Base-by-base conservation (phyloP, 148 eudicot species). In the Rhododendron williamsianum region DNA sequence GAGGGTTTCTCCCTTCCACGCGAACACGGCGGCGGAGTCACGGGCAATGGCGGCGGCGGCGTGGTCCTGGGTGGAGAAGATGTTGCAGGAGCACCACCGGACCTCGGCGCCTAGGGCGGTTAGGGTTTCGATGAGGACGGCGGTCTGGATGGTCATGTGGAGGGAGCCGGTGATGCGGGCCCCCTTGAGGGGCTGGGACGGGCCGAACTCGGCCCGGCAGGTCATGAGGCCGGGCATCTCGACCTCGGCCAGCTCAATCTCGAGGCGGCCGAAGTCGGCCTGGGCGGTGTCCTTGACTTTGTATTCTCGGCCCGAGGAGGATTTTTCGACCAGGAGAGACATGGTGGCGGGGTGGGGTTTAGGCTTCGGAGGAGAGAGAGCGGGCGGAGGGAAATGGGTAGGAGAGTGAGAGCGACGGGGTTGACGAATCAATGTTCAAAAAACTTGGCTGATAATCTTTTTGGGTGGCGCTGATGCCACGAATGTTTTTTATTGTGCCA, bases 181-280 rank as follows among this genome's bases (percentile, higher is more conserved):
- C 0, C 99, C 99, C 81, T 94, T 93, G 72, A 96, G 93, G 0
- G 98, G 99, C 89, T 94, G 98, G 3, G 96, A 89, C 0, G 98
- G 93, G 25, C 99, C 99, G 81, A 90, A 96, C 60, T 96, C 99
- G 45, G 94, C 65, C 4, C 98, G 86, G 83, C 93, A 96, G 12
- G 99, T 87, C 93, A 96, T 93, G 81, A 96, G 93, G 0, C 99
- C 99, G 2, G 98, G 99, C 98, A 96, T 96, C 82, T 96, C 99
- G 43, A 96, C 99, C 81, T 96, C 98, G 58, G 99, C 97, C 9
- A 96, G 90, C 89, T 96, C 99, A 86, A 95, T 81, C 77, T 96
- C 99, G 82, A 96, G 98, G 27, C 99, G 88, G 16, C 99, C 99
- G 87, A 96, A 96, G 85, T 94, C 99, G 1, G 99, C 99, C 91